Evolutionary conservation across 306 rosid species (phyloP).

Genomic region (Cicer yamashitae): DNA sequence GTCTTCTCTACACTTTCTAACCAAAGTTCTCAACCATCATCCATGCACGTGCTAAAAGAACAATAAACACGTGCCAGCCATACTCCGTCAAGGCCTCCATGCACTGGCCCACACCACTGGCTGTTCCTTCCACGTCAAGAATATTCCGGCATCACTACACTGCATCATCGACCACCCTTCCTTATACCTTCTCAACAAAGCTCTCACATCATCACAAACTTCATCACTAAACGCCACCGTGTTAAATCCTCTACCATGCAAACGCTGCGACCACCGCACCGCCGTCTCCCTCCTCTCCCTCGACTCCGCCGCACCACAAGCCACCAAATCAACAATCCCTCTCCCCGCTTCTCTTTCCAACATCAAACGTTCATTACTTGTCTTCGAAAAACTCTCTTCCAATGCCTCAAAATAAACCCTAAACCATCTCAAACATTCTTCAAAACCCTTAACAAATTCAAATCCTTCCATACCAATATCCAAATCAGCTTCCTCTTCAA

Average conservation of each 20-base stretch:
- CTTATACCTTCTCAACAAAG: constrained; percentile 82
- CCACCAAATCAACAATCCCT: constrained; percentile 81
- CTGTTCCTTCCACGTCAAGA: constrained; percentile 84
- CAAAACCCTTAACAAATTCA: constrained; percentile 75
- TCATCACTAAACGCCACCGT: constrained; percentile 80
- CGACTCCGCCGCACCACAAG: constrained; percentile 60
- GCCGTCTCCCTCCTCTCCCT: constrained; percentile 80
- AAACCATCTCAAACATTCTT: constrained; percentile 92
- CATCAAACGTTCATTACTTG: constrained; percentile 78
- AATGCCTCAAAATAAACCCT: constrained; percentile 89
- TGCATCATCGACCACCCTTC: constrained; percentile 91
- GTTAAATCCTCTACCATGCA: constrained; percentile 70
- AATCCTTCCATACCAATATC: constrained; percentile 72
- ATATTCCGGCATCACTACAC: constrained; percentile 76
- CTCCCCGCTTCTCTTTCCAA: constrained; percentile 83
- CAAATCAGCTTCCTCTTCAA: constrained; percentile 91
- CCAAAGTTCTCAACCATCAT: constrained; percentile 16
- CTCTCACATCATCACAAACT: constrained; percentile 84
- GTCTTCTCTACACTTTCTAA: background rate
- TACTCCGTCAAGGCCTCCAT: constrained; percentile 70
- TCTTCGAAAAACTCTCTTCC: constrained; percentile 76
- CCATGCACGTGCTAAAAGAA: constrained; percentile 45
- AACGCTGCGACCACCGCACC: constrained; percentile 67
- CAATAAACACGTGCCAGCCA: constrained; percentile 22
- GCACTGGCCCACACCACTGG: constrained; percentile 98